A percentile compares a stretch with the other conserved stretches of the same genome.
phyloP scores from a whole-genome alignment of 1,284 basidiomycete species.

The Ustilago crameri region DNA sequence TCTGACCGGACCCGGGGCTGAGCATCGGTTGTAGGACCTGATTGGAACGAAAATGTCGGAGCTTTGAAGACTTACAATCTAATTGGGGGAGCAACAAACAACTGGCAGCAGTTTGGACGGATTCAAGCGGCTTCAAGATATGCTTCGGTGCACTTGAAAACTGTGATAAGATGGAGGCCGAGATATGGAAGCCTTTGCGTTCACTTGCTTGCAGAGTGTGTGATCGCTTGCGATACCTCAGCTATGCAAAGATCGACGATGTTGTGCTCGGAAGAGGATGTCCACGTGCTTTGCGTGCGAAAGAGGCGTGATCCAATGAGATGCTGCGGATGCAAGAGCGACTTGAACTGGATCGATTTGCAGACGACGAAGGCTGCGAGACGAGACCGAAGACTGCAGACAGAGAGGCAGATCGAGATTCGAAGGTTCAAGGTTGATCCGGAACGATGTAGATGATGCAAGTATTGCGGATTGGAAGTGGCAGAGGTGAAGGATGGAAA shows the following conservation, averaged over 20 bases:
- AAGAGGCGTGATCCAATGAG: slow-evolving; percentile 1
- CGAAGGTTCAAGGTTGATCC: background rate
- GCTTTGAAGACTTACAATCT: background rate
- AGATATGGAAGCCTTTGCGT: background rate
- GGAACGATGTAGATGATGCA: background rate
- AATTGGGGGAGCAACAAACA: background rate
- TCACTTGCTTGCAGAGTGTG: background rate
- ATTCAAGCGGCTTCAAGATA: background rate
- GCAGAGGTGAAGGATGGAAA: slow-evolving; percentile 1
- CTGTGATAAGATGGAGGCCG: background rate
- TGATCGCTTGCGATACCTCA: background rate
- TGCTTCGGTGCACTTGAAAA: background rate
- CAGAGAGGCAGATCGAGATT: background rate
- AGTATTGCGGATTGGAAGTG: background rate
- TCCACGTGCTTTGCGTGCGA: background rate
- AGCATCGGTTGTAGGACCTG: too few species aligned
- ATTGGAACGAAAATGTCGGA: background rate
- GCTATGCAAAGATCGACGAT: background rate
- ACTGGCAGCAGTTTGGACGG: background rate
- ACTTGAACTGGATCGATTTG: background rate
- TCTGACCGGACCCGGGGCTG: too few species aligned
- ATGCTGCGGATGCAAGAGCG: slow-evolving; percentile 2
- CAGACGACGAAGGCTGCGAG: background rate
- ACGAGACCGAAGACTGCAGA: background rate
- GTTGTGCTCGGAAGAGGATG: background rate